Conservation (phyloP, 495 filamentous ascomycete species). For the Sabuloglossum arenarium region DNA sequence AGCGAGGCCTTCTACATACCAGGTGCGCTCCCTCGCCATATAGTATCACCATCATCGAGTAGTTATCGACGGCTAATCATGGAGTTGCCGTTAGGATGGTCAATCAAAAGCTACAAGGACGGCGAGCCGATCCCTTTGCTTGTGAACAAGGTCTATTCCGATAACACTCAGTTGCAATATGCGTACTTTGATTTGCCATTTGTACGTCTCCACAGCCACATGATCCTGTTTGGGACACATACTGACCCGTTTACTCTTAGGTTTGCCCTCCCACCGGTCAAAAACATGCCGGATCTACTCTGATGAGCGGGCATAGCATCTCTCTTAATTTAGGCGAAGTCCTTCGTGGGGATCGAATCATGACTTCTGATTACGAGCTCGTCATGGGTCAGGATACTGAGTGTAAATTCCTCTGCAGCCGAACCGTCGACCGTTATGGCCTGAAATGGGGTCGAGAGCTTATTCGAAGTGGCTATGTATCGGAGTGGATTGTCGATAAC, state of each 20-base stretch:
- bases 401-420: slow-evolving; percentile 56
- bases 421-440: slow-evolving; percentile 38
- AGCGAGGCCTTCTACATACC: slow-evolving; percentile 58
- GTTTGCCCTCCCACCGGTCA: slow-evolving; percentile 60
- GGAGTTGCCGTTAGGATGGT: slow-evolving; percentile 19
- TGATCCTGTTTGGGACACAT: neutral
- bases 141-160: slow-evolving; percentile 93
- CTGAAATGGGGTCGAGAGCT: slow-evolving; percentile 53
- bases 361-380: slow-evolving; percentile 72
- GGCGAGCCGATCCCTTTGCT: slow-evolving; percentile 65
- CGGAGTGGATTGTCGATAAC: slow-evolving; percentile 94
- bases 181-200: slow-evolving; percentile 88
- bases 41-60: neutral
- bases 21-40: slow-evolving; percentile 23
- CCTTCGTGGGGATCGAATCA: slow-evolving; percentile 76
- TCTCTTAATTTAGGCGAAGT: slow-evolving; percentile 88
- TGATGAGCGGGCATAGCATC: slow-evolving; percentile 62
- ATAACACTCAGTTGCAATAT: slow-evolving; percentile 81
- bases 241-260: neutral
- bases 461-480: slow-evolving; percentile 67
- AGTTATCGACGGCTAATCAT: neutral
- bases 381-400: slow-evolving; percentile 60
- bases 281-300: slow-evolving; percentile 42
- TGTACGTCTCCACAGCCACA: slow-evolving; percentile 11
- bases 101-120: slow-evolving; percentile 59